Evolutionary conservation across 352 stramenopile genomes (phyloP), one percentile per base, ranked within the genome.

Genomic region (Globisporangium nodosum): DNA sequence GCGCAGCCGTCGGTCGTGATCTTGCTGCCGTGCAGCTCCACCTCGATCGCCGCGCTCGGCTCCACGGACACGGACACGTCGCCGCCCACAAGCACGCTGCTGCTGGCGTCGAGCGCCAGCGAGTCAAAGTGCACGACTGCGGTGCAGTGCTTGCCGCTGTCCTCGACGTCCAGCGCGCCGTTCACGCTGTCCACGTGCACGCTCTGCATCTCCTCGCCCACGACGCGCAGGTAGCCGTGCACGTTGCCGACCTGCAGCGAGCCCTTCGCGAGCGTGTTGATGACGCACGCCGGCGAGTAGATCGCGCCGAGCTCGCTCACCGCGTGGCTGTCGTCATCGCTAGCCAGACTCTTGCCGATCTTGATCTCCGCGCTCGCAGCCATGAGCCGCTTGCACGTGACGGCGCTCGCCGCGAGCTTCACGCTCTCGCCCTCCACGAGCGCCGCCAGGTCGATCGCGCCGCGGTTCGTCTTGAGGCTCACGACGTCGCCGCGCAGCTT

Each of bases 71-170:
- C 70, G 15, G 49, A 55, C 0, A 87, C 80, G 35, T 89, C 54
- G 21, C 84, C 79, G 27, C 72, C 79, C 11, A 87, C 77, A n/a
- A 87, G 70, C 52, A 93, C 85, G 52, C 71, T 83, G 57, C 76
- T 91, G 18, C 57, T 58, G 0, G 66, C 65, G 31, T 78, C 73
- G 16, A 47, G 51, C n/a, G 66, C 71, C 75, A 75, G 85, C 24
- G 77, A 81, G 57, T 93, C 84, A 63, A 90, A 93, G 60, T 93
- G 84, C 9, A 80, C 79, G 12, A 70, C 61, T 1, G 81, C 76
- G n/a, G 62, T 11, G 52, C 84, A 91, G 33, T 58, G 61, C 18
- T 60, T 50, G n/a, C 84, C 80, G n/a, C 54, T 84, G 54, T 93
- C 84, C 50, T 90, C 74, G 1, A 93, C 27, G n/a, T 89, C 70